These are phyloP conservation scores for Plenodomus lindquistii DNA, from an alignment of 2,329 filamentous ascomycete genomes.

Conservation along the genomic window DNA sequence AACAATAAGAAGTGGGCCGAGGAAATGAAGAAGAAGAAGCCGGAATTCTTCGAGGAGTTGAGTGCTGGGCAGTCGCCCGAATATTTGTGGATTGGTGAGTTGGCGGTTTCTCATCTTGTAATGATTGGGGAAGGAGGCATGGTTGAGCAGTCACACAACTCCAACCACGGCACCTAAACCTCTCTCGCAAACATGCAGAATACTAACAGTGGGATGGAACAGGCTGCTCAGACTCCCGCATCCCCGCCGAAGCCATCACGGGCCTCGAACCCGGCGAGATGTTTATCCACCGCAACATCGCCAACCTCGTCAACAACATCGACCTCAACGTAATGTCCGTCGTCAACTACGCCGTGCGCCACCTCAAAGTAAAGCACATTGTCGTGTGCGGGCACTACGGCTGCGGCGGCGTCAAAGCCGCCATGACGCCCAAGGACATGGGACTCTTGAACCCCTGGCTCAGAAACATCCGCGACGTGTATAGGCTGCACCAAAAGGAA, in stretches of 20 bases:
- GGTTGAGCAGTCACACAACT: background rate
- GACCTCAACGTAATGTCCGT: constrained; percentile 49
- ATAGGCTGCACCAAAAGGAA: constrained; percentile 71
- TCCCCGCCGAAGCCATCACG: constrained; percentile 48
- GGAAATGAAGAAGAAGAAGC: constrained; percentile 61
- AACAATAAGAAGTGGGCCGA: constrained; percentile 70
- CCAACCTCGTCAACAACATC: constrained; percentile 46
- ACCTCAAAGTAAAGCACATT: constrained; percentile 65
- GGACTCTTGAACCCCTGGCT: constrained; percentile 75
- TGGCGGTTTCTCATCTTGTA: constrained; percentile 1
- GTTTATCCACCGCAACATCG: constrained; percentile 43
- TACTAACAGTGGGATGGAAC: constrained; percentile 4
- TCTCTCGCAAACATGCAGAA: background rate
- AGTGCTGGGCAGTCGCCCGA: constrained; percentile 68
- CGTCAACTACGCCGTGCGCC: constrained; percentile 47
- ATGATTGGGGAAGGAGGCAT: background rate
- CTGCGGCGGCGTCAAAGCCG: constrained; percentile 69
- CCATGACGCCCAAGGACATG: constrained; percentile 67
- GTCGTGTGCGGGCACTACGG: constrained; percentile 70
- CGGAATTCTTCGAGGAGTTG: constrained; percentile 68
- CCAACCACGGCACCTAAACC: background rate
- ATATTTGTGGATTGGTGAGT: constrained; percentile 59
- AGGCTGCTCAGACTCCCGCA: constrained; percentile 47
- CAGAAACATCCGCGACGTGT: constrained; percentile 74
- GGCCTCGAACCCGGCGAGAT: constrained; percentile 42